Base-by-base conservation (phyloP, 441 rosid genomes). In the Omphalea diandra region DNA sequence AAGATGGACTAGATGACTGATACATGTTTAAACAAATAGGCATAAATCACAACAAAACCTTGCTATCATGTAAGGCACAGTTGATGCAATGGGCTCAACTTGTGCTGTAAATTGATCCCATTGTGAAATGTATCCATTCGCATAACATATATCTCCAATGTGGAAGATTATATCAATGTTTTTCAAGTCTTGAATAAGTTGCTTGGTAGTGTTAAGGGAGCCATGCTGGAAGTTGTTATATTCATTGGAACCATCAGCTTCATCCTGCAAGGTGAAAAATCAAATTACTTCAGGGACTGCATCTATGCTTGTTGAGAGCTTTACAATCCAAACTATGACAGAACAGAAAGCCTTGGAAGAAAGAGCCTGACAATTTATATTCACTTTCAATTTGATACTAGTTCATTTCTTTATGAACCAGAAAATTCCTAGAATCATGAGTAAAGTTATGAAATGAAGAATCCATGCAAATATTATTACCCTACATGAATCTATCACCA, bases 41-140 rank as follows among this genome's bases (percentile, higher is more conserved):
- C 12, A 62, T n/a, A n/a, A 54, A 38, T 27, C n/a, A 41, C 12
- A 7, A 29, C 72, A 65, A 63, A 92, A n/a, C 94, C 96, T 92
- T 75, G 90, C 96, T 59, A 88, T 74, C 94, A 92, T 92, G 79
- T 86, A 92, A 14, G 96, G 96, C 58, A 92, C 89, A 22, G 82
- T 69, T 18, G 96, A 92, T 71, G 98, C 82, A 80, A 92, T 87
- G 0, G 93, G 93, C 77, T 87, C 96, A 50, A 92, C 69, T 80
- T 90, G 96, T 29, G 93, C 87, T 3, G 83, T 88, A 76, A 92
- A 90, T 65, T 92, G 96, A 58, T 92, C 96, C 96, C 98, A 88
- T 24, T 92, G 93, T 10, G 98, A 92, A 52, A 92, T 67, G 72
- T 90, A 92, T 68, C 98, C 94, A 50, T 82, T 82, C 32, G 96